Evolutionary conservation across 441 rosid species (phyloP).

Genomic region (Manihot esculenta): DNA sequence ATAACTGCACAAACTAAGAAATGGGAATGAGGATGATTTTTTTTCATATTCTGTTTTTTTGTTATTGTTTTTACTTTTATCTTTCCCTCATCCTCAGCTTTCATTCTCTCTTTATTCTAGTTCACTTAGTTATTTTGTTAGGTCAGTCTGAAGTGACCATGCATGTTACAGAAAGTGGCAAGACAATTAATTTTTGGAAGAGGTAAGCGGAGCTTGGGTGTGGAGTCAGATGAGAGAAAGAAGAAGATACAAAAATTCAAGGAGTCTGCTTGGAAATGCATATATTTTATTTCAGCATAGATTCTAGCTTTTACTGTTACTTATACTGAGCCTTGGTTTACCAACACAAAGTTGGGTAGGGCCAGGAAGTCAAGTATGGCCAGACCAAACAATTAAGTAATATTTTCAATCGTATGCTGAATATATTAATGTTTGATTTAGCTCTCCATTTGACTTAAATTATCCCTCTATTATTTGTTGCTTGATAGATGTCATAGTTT

Average conservation of each 20-base stretch:
- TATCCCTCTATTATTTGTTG: slow-evolving; percentile 2
- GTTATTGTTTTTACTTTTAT: background rate
- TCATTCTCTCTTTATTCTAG: background rate
- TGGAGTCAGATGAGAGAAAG: slow-evolving; percentile 42
- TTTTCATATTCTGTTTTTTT: background rate
- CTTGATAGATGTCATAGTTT: slow-evolving; percentile 7
- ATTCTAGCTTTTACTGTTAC: slow-evolving; percentile 66
- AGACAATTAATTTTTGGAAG: slow-evolving; percentile 58
- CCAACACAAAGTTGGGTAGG: slow-evolving; percentile 78
- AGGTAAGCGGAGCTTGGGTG: slow-evolving; percentile 36
- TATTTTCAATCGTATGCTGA: slow-evolving; percentile 17
- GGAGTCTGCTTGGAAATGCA: slow-evolving; percentile 96
- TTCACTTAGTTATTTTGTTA: slow-evolving; percentile 11
- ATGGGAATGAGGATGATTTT: background rate
- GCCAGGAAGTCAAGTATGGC: slow-evolving; percentile 94
- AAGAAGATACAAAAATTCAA: slow-evolving; percentile 79
- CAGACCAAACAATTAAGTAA: slow-evolving; percentile 85
- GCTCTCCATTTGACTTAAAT: background rate
- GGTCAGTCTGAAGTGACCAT: slow-evolving; percentile 27
- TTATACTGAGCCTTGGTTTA: slow-evolving; percentile 86
- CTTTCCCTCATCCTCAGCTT: slow-evolving; percentile 3
- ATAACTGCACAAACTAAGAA: background rate
- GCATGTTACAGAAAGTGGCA: slow-evolving; percentile 63
- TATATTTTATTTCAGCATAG: slow-evolving; percentile 82
- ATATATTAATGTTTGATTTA: background rate